These are phyloP conservation scores for Coemansia sp. DNA, from an alignment of 192 early-diverging fungal genomes.

Conservation along the genomic window DNA sequence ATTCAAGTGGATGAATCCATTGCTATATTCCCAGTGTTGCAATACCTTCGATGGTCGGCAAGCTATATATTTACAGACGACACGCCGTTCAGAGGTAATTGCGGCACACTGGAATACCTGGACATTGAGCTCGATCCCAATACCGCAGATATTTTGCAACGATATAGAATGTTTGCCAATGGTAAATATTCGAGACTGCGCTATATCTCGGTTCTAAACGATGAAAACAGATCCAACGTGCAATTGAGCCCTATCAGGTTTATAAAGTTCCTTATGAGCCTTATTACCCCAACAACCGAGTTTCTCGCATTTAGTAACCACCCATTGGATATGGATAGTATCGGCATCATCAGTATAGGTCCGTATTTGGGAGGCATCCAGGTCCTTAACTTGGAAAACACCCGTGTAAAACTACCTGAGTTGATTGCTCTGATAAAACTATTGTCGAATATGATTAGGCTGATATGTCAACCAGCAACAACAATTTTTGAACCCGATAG, in stretches of 20 bases:
- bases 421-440: not conserved
- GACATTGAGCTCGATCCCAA: slow-evolving; percentile 19
- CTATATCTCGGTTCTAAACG: not conserved
- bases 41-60: slow-evolving; percentile 2
- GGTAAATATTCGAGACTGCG: slow-evolving; percentile 8
- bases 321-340: not conserved
- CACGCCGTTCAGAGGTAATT: slow-evolving; percentile 1
- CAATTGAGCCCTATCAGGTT: not conserved
- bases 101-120: slow-evolving; percentile 14
- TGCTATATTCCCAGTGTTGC: slow-evolving; percentile 20
- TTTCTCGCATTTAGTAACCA: not conserved
- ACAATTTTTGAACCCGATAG: not conserved
- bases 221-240: not conserved
- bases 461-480: not conserved
- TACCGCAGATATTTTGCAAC: not conserved
- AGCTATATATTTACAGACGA: not conserved
- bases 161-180: not conserved
- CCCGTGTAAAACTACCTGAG: not conserved
- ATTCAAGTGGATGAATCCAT: not conserved
- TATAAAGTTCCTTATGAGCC: not conserved
- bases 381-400: not conserved
- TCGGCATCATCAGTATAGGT: not conserved
- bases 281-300: not conserved
- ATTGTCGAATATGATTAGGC: not conserved
- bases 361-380: not conserved